Base-by-base conservation (phyloP, 1,284 basidiomycete species). In the Ceratobasidium sp. region DNA sequence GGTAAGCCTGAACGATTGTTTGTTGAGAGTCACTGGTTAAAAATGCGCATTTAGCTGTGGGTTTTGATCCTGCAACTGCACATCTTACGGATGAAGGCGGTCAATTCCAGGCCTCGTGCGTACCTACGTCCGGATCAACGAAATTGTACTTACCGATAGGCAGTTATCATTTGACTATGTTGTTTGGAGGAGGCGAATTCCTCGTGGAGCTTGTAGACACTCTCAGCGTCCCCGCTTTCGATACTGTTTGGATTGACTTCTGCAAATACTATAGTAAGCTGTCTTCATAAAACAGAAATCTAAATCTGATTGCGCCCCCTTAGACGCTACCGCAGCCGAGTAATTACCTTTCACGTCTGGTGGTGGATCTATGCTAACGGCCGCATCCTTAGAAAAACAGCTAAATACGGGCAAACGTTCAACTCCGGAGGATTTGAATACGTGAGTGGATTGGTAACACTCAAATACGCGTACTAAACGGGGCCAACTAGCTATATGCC, bases 181-280 rank as follows among this genome's bases (percentile, higher is more conserved):
- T 81, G 0, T 82, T 81, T 67, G 81, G 81, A n/a, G 80, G 79
- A 4, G 80, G 79, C n/a, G 81, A 82, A 69, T 78, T 82, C 56
- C 70, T 82, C 29, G 81, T 82, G 79, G 81, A 82, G 65, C 76
- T 77, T 17, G 79, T 81, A 76, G 79, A 81, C 31, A 68, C 80
- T 3, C 77, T 81, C 42, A 79, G 75, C 57, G 79, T 79, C 54
- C 79, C 80, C 0, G 77, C 75, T 29, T 82, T 82, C 72, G 80
- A 82, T 69, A 77, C 77, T 27, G 79, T 79, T 8, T 82, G 80
- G 80, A 27, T 82, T 10, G 81, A 82, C 70, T 82, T 82, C 70
- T 81, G 81, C 69, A 74, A 74, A 40, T 74, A 79, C 8, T 80
- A 77, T 67, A 81, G 64, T 67, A 20, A 54, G 64, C 34, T 13